These are phyloP conservation scores for Quercus cerris DNA, from an alignment of 306 rosid species.

Conservation along the genomic window DNA sequence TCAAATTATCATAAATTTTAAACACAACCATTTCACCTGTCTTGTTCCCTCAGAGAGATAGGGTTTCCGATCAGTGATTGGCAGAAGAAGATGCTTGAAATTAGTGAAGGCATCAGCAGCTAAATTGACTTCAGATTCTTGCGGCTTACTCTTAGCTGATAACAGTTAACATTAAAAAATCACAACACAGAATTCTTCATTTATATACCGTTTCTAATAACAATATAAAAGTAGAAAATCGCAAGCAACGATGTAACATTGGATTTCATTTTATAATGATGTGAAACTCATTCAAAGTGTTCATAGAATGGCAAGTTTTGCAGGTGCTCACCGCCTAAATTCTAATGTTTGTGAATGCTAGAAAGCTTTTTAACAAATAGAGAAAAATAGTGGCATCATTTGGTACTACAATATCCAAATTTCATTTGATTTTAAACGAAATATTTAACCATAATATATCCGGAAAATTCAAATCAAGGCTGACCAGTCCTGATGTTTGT, in stretches of 20 bases:
- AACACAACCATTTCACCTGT: constrained; percentile 41
- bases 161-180: not conserved
- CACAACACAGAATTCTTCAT: not conserved
- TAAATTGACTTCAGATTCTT: constrained; percentile 54
- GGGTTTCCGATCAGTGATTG: constrained; percentile 82
- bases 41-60: constrained; percentile 80
- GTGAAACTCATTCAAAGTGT: not conserved
- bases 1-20: too few relatives aligned
- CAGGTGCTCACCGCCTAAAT: too few relatives aligned
- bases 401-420: not conserved
- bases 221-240: not conserved
- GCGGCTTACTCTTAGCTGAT: constrained; percentile 54
- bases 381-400: not conserved
- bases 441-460: not conserved
- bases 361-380: not conserved
- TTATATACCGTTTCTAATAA: not conserved
- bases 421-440: not conserved
- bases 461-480: not conserved
- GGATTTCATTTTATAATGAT: not conserved
- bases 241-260: too few relatives aligned
- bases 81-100: constrained; percentile 84
- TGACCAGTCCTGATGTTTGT: not conserved
- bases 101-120: constrained; percentile 57
- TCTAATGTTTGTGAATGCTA: not conserved
- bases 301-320: not conserved